Conservation (phyloP, 345 rosid genomes). For the Lumnitzera racemosa region DNA sequence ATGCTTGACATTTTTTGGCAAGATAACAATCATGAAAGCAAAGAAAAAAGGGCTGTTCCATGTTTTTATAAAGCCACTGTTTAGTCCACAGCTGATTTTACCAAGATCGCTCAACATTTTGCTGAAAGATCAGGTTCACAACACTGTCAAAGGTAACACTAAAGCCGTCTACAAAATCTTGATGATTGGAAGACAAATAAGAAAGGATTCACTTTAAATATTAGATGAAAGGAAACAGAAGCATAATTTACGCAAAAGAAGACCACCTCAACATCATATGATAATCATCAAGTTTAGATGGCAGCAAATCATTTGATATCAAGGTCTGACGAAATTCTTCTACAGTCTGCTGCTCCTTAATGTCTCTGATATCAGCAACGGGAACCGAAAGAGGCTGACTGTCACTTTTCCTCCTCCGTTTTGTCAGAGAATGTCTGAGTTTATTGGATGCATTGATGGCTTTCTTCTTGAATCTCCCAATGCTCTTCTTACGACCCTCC, state of each 20-base stretch:
- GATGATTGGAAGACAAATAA: no score
- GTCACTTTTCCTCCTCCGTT: conserved; percentile 41
- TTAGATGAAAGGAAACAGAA: not conserved
- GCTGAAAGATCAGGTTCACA: no score
- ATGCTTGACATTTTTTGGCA: no score
- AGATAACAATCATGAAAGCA: no score
- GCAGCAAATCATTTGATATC: conserved; percentile 45
- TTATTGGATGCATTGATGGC: conserved; percentile 69
- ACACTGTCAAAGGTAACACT: no score
- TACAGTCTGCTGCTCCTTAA: conserved; percentile 56
- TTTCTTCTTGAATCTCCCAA: conserved; percentile 64
- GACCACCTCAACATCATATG: conserved; percentile 64
- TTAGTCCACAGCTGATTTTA: no score
- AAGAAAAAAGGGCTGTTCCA: no score
- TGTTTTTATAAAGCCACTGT: no score
- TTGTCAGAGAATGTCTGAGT: conserved; percentile 52
- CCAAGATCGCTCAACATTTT: no score
- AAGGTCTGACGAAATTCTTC: conserved; percentile 56
- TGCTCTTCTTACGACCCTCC: conserved; percentile 59
- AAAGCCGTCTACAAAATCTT: no score
- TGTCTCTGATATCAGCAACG: conserved; percentile 65
- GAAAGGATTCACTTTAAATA: not conserved
- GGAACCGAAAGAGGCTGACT: conserved; percentile 30
- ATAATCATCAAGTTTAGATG: conserved; percentile 63
- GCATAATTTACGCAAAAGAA: not conserved